These are phyloP conservation scores for Schizochytrium sp. DNA, from an alignment of 108 stramenopile genomes.

Conservation along the genomic window DNA sequence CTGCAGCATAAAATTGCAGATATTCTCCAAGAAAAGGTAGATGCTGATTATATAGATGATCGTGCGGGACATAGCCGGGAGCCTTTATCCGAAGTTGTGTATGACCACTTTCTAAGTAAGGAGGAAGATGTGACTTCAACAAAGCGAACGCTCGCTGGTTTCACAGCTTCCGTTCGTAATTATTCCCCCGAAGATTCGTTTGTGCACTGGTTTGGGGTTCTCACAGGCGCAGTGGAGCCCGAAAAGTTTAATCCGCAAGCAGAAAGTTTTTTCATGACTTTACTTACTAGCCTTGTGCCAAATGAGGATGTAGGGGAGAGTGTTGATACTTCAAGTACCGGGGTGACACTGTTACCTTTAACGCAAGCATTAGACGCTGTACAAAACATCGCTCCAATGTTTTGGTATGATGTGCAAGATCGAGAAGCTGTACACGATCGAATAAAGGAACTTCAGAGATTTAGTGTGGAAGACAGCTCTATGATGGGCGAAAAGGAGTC, in stretches of 20 bases:
- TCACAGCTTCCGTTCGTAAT: not conserved
- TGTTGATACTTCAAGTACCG: not conserved
- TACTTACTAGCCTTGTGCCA: not conserved
- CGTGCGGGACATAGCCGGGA: constrained; percentile 35
- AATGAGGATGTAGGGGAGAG: not conserved
- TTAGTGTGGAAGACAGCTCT: not conserved
- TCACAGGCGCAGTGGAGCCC: constrained; percentile 2
- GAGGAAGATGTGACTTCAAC: not conserved
- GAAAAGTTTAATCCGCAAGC: not conserved
- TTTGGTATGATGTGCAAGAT: constrained; percentile 35
- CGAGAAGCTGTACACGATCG: constrained; percentile 6
- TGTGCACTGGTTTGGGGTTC: constrained; percentile 26
- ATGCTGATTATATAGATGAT: constrained; percentile 43
- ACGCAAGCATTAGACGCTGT: not conserved
- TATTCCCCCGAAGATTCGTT: not conserved
- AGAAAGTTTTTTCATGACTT: not conserved
- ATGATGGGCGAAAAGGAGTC: not conserved
- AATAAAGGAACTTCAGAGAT: constrained; percentile 1
- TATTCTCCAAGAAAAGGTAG: constrained; percentile 38
- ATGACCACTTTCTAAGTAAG: constrained; percentile 35
- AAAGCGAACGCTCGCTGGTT: not conserved
- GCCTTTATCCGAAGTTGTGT: constrained; percentile 45
- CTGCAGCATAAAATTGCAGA: constrained; percentile 2
- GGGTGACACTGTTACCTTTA: constrained; percentile 4
- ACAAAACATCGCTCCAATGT: constrained; percentile 9